These are phyloP conservation scores for Capsaspora owczarzaki DNA, from an alignment of 78 protist species.

Conservation along the genomic window DNA sequence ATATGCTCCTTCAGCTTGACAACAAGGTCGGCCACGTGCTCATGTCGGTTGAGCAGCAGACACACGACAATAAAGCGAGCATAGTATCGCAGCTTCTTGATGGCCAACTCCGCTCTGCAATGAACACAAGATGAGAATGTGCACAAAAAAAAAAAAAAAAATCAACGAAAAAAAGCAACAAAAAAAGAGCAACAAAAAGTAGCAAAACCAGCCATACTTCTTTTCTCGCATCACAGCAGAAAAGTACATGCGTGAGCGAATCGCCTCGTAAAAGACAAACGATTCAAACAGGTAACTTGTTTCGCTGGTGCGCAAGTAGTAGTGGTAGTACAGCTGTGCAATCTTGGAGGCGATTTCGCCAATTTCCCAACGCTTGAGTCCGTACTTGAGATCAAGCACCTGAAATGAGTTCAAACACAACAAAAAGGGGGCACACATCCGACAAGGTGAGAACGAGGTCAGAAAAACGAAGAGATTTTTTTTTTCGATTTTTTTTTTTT, in stretches of 20 bases:
- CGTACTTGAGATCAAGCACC: not conserved
- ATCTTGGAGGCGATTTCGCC: constrained; percentile 41
- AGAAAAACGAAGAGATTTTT: no score
- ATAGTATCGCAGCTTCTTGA: constrained; percentile 27
- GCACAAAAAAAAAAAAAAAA: not conserved
- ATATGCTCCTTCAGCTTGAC: not conserved
- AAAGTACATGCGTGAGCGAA: constrained; percentile 27
- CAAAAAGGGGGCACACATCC: no score
- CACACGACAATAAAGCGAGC: constrained; percentile 31
- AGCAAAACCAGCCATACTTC: not conserved
- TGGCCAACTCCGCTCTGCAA: not conserved
- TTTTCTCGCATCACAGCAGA: not conserved
- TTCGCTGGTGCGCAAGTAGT: constrained; percentile 32
- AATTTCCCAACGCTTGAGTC: constrained; percentile 18
- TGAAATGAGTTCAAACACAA: no score
- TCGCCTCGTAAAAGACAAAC: constrained; percentile 15
- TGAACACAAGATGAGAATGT: not conserved
- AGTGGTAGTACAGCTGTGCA: constrained; percentile 47
- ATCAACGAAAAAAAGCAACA: not conserved
- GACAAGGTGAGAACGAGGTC: no score
- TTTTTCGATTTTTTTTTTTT: no score
- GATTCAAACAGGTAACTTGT: constrained; percentile 12
- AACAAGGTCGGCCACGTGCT: not conserved
- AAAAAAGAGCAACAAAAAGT: not conserved
- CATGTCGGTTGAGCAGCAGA: not conserved